Percentiles rank a stretch among this genome's conserved stretches.
These are phyloP conservation scores for Flaveria trinervia DNA, from an alignment of 129 eudicot genomes.

Conservation along the genomic window DNA sequence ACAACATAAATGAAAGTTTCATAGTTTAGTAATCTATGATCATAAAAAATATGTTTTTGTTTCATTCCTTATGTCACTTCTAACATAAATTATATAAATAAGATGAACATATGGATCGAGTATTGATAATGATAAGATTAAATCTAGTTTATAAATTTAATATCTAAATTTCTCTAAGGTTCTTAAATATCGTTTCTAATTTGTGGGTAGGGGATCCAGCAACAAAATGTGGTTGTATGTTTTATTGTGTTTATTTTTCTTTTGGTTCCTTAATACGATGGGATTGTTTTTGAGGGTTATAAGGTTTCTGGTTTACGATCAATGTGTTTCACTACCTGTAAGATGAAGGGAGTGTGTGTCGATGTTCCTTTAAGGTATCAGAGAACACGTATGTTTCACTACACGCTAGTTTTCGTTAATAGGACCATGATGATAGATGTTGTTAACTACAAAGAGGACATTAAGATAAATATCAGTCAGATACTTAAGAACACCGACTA, in stretches of 20 bases:
- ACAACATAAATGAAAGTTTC: not conserved
- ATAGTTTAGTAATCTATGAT: not conserved
- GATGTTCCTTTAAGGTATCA: not conserved
- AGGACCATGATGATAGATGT: not conserved
- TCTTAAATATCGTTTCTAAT: not conserved
- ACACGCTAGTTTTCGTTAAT: not conserved
- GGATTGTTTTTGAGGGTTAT: not conserved
- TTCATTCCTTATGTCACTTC: not conserved
- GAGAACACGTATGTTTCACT: not conserved
- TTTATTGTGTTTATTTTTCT: not conserved
- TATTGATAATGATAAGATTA: not conserved
- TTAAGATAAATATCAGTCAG: too few species aligned
- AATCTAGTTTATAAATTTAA: not conserved
- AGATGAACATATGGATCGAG: not conserved
- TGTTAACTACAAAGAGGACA: not conserved
- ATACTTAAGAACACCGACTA: not conserved
- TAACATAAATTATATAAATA: not conserved
- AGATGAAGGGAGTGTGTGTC: not conserved
- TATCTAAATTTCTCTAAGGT: not conserved
- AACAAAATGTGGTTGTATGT: not conserved
- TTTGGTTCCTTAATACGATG: not conserved
- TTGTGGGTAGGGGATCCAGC: not conserved
- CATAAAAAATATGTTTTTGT: not conserved
- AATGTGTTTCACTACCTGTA: not conserved
- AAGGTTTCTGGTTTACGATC: not conserved